Base-by-base conservation (phyloP, 495 filamentous ascomycete genomes). In the Astrocystis sublimbata region DNA sequence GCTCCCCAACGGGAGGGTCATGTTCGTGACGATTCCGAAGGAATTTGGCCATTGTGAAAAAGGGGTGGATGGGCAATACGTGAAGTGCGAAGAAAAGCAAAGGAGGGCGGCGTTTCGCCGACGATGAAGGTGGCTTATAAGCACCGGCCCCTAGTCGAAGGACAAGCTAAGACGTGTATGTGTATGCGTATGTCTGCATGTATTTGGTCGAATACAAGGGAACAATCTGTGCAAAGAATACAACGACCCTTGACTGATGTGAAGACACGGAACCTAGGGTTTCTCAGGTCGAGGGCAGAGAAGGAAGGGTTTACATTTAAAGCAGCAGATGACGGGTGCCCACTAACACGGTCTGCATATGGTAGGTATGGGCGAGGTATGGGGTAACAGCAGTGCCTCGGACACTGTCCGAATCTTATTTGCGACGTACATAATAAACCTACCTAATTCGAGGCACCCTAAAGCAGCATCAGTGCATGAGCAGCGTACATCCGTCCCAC, bases 11-110 rank as follows among this genome's bases (percentile, higher is more conserved):
- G 42, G 58, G 61, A 23, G 78, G 77, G 60, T 76, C 69, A 68
- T 81, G 79, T 63, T 76, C 75, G 31, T 64, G 62, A 49, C 77
- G 75, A 42, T 72, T 74, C 21, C 70, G 73, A 55, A 77, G 69
- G 21, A 71, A 62, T 24, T 68, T 71, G 55, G 75, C 72, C 66
- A 70, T 74, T 54, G 47, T 58, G 54, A 40, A 52, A 47, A n/a
- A 33, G n/a, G n/a, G n/a, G n/a, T n/a, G 31, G 35, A 38, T 19
- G 13, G 15, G 31, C 28, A 61, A 66, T 66, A 52, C 47, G 36
- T 61, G 40, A 49, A 45, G 35, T 36, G 42, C 33, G 4, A 13
- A 23, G 1, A 8, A 30, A 19, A 41, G 4, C 15, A 41, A 40
- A 42, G n/a, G n/a, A 21, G 12, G 26, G 17, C 19, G 13, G 40